Conservation (phyloP, 345 rosid species). For the Diplotaxis tenuifolia region DNA sequence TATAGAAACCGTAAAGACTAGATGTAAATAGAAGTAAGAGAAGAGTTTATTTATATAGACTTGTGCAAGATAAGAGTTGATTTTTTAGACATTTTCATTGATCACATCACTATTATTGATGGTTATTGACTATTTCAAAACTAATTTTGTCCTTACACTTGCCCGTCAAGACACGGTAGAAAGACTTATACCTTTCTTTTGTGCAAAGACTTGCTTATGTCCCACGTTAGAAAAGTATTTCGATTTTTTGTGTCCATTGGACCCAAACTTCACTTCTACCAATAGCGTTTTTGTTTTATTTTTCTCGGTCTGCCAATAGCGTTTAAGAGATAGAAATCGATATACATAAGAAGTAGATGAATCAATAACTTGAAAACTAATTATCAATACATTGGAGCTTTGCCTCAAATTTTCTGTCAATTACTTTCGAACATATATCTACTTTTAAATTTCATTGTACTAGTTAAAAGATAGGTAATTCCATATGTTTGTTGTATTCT, state of each 20-base stretch:
- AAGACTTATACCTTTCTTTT: conserved; percentile 9
- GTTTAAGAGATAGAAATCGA: not conserved
- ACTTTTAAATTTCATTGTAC: not conserved
- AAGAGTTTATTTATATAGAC: conserved; percentile 25
- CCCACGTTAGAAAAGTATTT: not conserved
- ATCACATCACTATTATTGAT: not conserved
- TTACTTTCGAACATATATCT: not conserved
- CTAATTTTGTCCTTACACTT: conserved; percentile 5
- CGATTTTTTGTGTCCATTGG: not conserved
- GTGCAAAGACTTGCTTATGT: not conserved
- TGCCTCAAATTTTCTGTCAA: not conserved
- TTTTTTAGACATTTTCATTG: not conserved
- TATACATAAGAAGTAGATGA: not conserved
- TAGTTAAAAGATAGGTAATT: not conserved
- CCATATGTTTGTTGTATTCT: not conserved
- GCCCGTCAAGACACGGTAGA: conserved; percentile 9
- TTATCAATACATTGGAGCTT: not conserved
- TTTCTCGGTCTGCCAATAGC: conserved; percentile 7
- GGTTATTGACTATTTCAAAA: conserved; percentile 11
- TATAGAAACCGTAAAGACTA: not conserved
- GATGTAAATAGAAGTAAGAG: not conserved
- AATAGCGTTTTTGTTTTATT: not conserved
- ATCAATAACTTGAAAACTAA: not conserved
- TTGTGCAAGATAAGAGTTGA: conserved; percentile 5
- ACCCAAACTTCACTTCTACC: not conserved